Percentiles rank a stretch among this genome's conserved stretches.
Conservation (phyloP, 176 grass and related monocot species). For the Eragrostis nindensis region DNA sequence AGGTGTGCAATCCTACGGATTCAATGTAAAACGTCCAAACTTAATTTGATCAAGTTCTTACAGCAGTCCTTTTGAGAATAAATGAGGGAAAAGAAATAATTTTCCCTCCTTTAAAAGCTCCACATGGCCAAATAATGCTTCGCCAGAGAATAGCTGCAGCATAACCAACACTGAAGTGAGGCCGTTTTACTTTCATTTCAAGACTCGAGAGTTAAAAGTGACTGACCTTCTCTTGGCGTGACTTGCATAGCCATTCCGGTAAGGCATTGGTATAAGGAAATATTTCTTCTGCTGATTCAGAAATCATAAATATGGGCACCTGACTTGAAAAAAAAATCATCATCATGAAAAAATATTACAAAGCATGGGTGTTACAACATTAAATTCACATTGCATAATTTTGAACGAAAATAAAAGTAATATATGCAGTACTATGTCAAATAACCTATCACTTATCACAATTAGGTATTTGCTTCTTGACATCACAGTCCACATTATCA, state of each 20-base stretch:
- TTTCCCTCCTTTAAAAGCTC: constrained; percentile 75
- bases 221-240: constrained; percentile 88
- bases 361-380: constrained; percentile 5
- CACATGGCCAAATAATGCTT: constrained; percentile 76
- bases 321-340: constrained; percentile 23
- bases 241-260: constrained; percentile 94
- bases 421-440: background rate
- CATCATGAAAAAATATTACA: background rate
- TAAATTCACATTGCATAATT: constrained; percentile 16
- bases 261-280: constrained; percentile 66
- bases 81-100: constrained; percentile 58
- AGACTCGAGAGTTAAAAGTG: constrained; percentile 25
- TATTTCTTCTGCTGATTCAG: constrained; percentile 65
- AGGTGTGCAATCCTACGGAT: constrained; percentile 15
- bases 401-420: background rate
- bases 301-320: constrained; percentile 92
- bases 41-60: constrained; percentile 50
- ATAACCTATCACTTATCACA: background rate
- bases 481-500: constrained; percentile 14
- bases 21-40: constrained; percentile 28
- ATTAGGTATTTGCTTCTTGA: constrained; percentile 19
- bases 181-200: constrained; percentile 19
- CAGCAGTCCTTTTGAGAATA: constrained; percentile 72
- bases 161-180: constrained; percentile 29
- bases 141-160: constrained; percentile 77